Percentiles rank a stretch among this genome's conserved stretches.
These are phyloP conservation scores for Cyberlindnera samutprakarnensis DNA, from an alignment of 805 yeast species.

Conservation along the genomic window DNA sequence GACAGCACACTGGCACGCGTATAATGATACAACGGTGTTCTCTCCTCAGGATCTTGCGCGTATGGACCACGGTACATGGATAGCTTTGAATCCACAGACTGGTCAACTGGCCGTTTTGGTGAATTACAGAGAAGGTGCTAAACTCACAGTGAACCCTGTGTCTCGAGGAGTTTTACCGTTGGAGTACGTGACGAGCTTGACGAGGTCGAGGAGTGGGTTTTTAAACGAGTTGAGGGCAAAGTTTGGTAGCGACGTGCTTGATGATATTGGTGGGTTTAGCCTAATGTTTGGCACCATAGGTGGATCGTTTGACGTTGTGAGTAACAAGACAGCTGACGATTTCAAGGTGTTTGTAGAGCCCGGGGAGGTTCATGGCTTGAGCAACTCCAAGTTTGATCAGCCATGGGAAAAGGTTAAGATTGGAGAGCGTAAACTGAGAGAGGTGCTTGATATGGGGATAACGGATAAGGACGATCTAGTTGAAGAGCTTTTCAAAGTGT, in stretches of 20 bases:
- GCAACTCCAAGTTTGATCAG: slow-evolving; percentile 56
- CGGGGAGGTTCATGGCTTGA: slow-evolving; percentile 44
- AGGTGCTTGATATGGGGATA: slow-evolving; percentile 21
- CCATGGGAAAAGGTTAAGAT: slow-evolving; percentile 70
- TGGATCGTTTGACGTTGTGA: slow-evolving; percentile 23
- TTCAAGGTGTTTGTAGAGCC: slow-evolving; percentile 24
- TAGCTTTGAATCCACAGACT: slow-evolving; percentile 49
- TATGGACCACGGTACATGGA: slow-evolving; percentile 85
- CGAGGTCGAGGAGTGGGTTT: slow-evolving; percentile 15
- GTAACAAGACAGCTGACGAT: slow-evolving; percentile 19
- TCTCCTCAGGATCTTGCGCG: slow-evolving; percentile 73
- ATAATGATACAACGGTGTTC: slow-evolving; percentile 31
- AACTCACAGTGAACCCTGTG: slow-evolving; percentile 16
- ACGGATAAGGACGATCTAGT: slow-evolving; percentile 34
- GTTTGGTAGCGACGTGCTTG: slow-evolving; percentile 14
- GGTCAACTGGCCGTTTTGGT: slow-evolving; percentile 69
- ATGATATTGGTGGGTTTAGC: slow-evolving; percentile 25
- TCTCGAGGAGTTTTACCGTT: slow-evolving; percentile 43
- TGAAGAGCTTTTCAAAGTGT: slow-evolving; percentile 43
- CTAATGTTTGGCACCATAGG: slow-evolving; percentile 30
- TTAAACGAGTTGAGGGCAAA: slow-evolving; percentile 13
- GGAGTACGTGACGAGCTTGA: slow-evolving; percentile 26
- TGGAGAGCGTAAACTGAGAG: slow-evolving; percentile 42
- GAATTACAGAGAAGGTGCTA: slow-evolving; percentile 52
- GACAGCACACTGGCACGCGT: slow-evolving; percentile 35